Percentiles rank a stretch among this genome's conserved stretches.
Evolutionary conservation across 1,284 basidiomycete genomes (phyloP).

Genomic region (Naganishia cerealis): DNA sequence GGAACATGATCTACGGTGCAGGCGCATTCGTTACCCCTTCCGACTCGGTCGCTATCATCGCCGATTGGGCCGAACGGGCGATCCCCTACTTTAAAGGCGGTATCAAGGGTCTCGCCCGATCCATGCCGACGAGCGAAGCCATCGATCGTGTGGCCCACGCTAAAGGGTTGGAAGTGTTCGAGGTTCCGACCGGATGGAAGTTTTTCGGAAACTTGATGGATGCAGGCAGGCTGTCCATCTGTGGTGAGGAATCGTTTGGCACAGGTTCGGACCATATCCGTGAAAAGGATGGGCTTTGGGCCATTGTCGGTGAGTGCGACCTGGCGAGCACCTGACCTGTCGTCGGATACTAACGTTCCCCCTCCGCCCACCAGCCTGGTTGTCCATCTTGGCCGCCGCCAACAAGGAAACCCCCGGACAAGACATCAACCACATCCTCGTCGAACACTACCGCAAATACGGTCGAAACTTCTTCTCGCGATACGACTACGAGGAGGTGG

Average conservation of each 20-base stretch:
- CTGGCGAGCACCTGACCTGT: not conserved
- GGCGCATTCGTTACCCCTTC: slow-evolving; percentile 96
- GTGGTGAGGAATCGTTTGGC: slow-evolving; percentile 97
- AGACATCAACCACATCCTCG: slow-evolving; percentile 85
- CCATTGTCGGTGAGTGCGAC: slow-evolving; percentile 77
- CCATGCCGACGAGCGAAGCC: slow-evolving; percentile 95
- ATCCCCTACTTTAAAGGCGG: slow-evolving; percentile 96
- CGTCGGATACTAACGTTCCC: slow-evolving; percentile 1
- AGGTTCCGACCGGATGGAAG: slow-evolving; percentile 98
- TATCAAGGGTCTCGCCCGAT: slow-evolving; percentile 89
- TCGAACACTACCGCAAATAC: slow-evolving; percentile 85
- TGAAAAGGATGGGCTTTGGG: slow-evolving; percentile 99
- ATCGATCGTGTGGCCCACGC: slow-evolving; percentile 95
- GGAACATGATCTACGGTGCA: slow-evolving; percentile 99
- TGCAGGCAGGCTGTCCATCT: slow-evolving; percentile 92
- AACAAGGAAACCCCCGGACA: slow-evolving; percentile 75
- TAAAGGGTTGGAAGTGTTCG: slow-evolving; percentile 89
- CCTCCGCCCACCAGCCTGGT: slow-evolving; percentile 71
- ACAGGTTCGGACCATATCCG: slow-evolving; percentile 99
- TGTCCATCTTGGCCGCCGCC: slow-evolving; percentile 92
- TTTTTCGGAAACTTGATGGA: slow-evolving; percentile 99
- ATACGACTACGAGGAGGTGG: slow-evolving; percentile 98
- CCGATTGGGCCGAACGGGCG: slow-evolving; percentile 85
- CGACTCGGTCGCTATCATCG: slow-evolving; percentile 97
- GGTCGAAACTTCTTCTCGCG: slow-evolving; percentile 96